These are phyloP conservation scores for Hypoxylon fuscum DNA, from an alignment of 495 filamentous ascomycete species.

Conservation along the genomic window DNA sequence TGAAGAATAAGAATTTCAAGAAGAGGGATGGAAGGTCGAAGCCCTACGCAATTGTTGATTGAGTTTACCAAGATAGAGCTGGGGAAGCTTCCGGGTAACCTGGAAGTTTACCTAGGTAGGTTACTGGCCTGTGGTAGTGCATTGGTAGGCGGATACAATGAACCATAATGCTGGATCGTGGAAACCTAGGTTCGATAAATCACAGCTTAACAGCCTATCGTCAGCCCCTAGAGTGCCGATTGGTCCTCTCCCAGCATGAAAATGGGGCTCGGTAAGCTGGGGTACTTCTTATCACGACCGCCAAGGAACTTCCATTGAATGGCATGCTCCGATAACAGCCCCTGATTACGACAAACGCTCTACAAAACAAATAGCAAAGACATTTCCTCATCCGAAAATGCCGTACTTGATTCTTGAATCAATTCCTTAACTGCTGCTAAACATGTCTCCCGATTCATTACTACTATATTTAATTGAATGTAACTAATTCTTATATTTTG, in stretches of 20 bases:
- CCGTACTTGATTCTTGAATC: too few relatives aligned
- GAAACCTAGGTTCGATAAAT: constrained; percentile 20
- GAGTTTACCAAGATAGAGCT: neutral
- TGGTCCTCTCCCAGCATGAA: constrained; percentile 3
- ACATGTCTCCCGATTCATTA: too few relatives aligned
- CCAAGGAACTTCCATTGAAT: too few relatives aligned
- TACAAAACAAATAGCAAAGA: too few relatives aligned
- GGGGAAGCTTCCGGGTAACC: neutral
- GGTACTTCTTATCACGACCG: too few relatives aligned
- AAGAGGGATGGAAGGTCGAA: neutral
- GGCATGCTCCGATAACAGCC: too few relatives aligned
- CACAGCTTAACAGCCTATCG: constrained; percentile 11
- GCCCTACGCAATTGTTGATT: too few relatives aligned
- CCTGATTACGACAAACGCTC: too few relatives aligned
- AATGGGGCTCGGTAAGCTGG: neutral
- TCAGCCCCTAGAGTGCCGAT: constrained; percentile 23
- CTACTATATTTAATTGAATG: too few relatives aligned
- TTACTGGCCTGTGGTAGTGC: constrained; percentile 5
- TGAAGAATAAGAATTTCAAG: neutral
- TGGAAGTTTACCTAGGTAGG: neutral
- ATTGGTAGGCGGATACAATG: constrained; percentile 17
- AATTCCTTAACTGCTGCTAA: too few relatives aligned
- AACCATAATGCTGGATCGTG: constrained; percentile 26
- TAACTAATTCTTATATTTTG: too few relatives aligned
- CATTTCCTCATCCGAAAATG: too few relatives aligned